Conservation (phyloP, 1,139 yeast genomes). For the Suhomyces chickasaworum region DNA sequence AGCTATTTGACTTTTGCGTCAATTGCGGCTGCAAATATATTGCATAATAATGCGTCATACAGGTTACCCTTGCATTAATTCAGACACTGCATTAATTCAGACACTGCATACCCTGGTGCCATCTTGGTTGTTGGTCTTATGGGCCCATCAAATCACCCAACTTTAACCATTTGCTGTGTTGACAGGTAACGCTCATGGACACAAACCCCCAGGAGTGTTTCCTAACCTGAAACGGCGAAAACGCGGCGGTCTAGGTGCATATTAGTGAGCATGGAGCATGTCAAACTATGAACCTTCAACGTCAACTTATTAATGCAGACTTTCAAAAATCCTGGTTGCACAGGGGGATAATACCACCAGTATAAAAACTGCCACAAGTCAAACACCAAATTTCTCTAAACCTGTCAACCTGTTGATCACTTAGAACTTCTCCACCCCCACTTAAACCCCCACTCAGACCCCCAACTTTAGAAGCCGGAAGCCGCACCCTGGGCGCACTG, state of each 20-base stretch:
- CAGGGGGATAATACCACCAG: too few species aligned
- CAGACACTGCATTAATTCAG: neutral
- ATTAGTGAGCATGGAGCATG: neutral
- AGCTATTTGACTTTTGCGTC: neutral
- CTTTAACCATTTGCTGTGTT: neutral
- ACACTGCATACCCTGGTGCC: neutral
- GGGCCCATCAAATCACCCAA: conserved; percentile 1
- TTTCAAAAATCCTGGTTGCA: too few species aligned
- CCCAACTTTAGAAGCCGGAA: too few species aligned
- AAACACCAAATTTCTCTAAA: too few species aligned
- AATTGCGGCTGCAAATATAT: neutral
- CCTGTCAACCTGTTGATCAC: too few species aligned
- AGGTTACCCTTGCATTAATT: neutral
- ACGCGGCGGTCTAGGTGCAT: neutral
- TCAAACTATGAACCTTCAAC: too few species aligned
- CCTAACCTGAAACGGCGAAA: conserved; percentile 2
- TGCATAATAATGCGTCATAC: neutral
- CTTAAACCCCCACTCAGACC: too few species aligned
- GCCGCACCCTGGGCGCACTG: too few species aligned
- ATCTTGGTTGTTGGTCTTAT: neutral
- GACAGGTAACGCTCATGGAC: neutral
- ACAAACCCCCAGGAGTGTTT: neutral
- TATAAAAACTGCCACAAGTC: too few species aligned
- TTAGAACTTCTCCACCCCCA: too few species aligned
- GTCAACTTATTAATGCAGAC: neutral